Percentiles rank a stretch among this genome's conserved stretches.
These are phyloP conservation scores for Nitzschia inconspicua DNA, from an alignment of 108 stramenopile species.

Conservation along the genomic window DNA sequence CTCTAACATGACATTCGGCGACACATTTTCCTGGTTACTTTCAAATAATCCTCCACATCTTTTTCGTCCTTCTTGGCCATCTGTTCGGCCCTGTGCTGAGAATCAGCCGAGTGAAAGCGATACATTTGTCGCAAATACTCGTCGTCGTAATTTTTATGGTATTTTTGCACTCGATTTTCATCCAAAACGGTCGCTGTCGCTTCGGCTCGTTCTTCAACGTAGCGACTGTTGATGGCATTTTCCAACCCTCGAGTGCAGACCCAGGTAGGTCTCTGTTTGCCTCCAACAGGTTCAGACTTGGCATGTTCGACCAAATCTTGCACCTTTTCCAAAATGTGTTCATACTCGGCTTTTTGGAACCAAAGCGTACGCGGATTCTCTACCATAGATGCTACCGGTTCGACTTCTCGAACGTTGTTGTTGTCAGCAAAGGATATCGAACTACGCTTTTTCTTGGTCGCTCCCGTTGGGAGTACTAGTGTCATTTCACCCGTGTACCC, in stretches of 20 bases:
- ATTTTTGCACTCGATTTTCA: slow-evolving; percentile 9
- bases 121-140: slow-evolving; percentile 4
- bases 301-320: background rate
- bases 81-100: slow-evolving; percentile 7
- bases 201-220: background rate
- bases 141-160: background rate
- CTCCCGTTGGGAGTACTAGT: background rate
- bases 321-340: slow-evolving; percentile 10
- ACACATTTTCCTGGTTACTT: slow-evolving; percentile 8
- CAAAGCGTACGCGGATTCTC: slow-evolving; percentile 7
- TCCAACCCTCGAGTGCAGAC: slow-evolving; percentile 11
- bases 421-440: slow-evolving; percentile 15
- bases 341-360: slow-evolving; percentile 19
- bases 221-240: background rate
- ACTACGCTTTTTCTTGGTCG: background rate
- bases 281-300: slow-evolving; percentile 4
- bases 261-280: slow-evolving; percentile 5
- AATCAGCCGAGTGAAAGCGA: slow-evolving; percentile 9
- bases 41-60: slow-evolving; percentile 7
- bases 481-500: slow-evolving; percentile 18
- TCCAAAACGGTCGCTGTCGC: slow-evolving; percentile 9
- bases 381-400: slow-evolving; percentile 3
- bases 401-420: background rate
- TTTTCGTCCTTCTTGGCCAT: slow-evolving; percentile 4
- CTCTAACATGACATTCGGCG: slow-evolving; percentile 20